Evolutionary conservation across 1,284 basidiomycete species (phyloP), one percentile per base, ranked within the genome.

Genomic region (Cryptococcus neoformans): DNA sequence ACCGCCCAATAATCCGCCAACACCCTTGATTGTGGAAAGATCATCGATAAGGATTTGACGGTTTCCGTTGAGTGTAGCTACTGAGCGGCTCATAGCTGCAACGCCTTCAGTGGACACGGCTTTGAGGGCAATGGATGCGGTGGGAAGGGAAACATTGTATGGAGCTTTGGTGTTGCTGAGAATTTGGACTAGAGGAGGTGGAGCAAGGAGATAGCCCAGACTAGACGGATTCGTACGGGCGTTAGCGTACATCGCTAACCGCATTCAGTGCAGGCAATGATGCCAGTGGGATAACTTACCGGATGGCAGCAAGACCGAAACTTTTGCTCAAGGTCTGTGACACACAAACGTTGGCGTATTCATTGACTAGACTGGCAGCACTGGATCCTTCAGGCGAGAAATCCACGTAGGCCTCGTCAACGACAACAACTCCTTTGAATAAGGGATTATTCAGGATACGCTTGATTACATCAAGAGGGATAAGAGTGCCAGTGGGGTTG

Each of bases 361-460:
- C 84, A 57, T 85, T 81, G 51, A 96, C 81, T 21, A 99, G 80
- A 7, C 64, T 62, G 2, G 79, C 78, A 65, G 92, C 90, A 51
- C 86, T 89, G 42, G 82, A 78, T 8, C 82, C 82, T 38, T 81
- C 72, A 0, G 80, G 81, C 0, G 89, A 83, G 71, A 99, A 99
- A 75, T 99, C 96, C 69, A 99, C 90, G 78, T 99, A 99, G 0
- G 96, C 96, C 77, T 99, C 96, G 70, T 99, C 96, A 3, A 99
- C 88, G 28, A 96, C 83, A 44, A 98, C 87, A 58, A 99, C 84
- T 1, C 96, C 96, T 65, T 87, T 89, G 83, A 90, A 98, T 0
- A 81, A 80, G 4, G 85, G 81, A 75, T 91, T 90, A 37, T 93
- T 87, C 35, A 95, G 81, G 34, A 99, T 77, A n/a, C 82, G 72